A percentile compares a stretch with the other conserved stretches of the same genome.
These are phyloP conservation scores for Pisolithus orientalis DNA, from an alignment of 768 basidiomycete genomes.

Conservation along the genomic window DNA sequence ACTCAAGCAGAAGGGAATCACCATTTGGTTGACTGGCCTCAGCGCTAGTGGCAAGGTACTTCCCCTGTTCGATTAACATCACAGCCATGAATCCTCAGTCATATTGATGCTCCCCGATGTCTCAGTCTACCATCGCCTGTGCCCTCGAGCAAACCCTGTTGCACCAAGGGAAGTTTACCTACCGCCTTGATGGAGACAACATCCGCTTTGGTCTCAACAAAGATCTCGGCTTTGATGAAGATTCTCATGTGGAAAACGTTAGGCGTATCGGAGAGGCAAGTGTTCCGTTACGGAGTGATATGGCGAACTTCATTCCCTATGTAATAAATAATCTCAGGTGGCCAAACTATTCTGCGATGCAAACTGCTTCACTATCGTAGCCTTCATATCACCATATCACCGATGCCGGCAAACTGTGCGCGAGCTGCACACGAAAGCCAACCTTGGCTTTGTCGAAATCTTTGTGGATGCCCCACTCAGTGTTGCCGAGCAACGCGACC, in stretches of 20 bases:
- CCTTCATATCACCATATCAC: conserved; percentile 98
- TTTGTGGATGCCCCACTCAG: conserved; percentile 88
- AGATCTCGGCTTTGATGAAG: conserved; percentile 90
- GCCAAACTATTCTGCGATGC: conserved; percentile 91
- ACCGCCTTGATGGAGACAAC: conserved; percentile 95
- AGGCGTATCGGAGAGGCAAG: conserved; percentile 91
- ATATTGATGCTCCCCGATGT: not conserved
- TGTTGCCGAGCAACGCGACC: conserved; percentile 88
- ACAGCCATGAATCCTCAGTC: not conserved
- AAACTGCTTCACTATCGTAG: conserved; percentile 80
- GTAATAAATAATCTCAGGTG: conserved; percentile 46
- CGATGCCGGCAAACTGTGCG: conserved; percentile 81
- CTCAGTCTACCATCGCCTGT: conserved; percentile 91
- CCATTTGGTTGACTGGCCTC: conserved; percentile 95
- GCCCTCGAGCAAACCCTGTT: conserved; percentile 95
- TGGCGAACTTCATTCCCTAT: not conserved
- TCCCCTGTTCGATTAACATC: not conserved
- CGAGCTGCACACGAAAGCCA: conserved; percentile 66
- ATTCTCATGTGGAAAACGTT: conserved; percentile 91
- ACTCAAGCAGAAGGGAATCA: conserved; percentile 78
- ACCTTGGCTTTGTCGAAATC: conserved; percentile 86
- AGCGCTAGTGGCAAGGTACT: conserved; percentile 90
- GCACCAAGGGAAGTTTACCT: conserved; percentile 77
- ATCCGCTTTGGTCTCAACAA: conserved; percentile 95
- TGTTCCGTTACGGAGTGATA: not conserved